Evolutionary conservation across 2,329 filamentous ascomycete species (phyloP), one percentile per base, ranked within the genome.

Genomic region (Epichloe elymi): DNA sequence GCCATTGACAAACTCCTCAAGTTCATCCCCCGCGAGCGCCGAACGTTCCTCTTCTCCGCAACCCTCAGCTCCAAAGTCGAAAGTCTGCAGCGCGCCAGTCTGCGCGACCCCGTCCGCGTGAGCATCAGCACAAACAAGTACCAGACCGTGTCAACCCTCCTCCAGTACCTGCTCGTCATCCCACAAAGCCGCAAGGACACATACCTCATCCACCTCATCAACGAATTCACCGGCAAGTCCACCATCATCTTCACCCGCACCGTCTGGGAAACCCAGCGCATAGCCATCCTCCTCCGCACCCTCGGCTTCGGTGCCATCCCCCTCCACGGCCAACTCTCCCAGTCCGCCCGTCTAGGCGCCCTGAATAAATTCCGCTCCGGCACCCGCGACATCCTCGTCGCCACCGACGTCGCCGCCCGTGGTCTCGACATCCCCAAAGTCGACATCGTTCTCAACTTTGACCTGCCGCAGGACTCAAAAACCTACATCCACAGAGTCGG

Each of bases 31-130:
- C 74, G 82, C 40, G 83, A 89, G 62, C 74, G 83, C 39, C 78
- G 83, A 40, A 97, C 93, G 0, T 93, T 85, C 63, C 83, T 98
- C 41, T 97, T 95, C 74, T 93, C 86, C 4, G 91, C 93, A 1
- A 98, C 93, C 12, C 91, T 97, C 78, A 89, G 83, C 59, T 89
- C 83, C 54, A 95, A 96, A 66, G 86, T 98, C 53, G 93, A 97
- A 68, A 88, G 83, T 49, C 73, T 98, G 45, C 93, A 97, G 65
- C 82, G 93, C 49, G 93, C 93, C 19, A 90, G 86, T 54, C 74
- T 98, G 50, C 82, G 82, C 43, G 89, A 95, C 59, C 91, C 91
- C 0, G 74, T 94, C 6, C 79, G 86, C 33, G 85, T 97, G 52
- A 87, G 83, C 63, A 84, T 96, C 61, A 88, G 82, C 54, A 79